Evolutionary conservation across 2,329 filamentous ascomycete genomes (phyloP).

Genomic region (Alternaria ethzedia): DNA sequence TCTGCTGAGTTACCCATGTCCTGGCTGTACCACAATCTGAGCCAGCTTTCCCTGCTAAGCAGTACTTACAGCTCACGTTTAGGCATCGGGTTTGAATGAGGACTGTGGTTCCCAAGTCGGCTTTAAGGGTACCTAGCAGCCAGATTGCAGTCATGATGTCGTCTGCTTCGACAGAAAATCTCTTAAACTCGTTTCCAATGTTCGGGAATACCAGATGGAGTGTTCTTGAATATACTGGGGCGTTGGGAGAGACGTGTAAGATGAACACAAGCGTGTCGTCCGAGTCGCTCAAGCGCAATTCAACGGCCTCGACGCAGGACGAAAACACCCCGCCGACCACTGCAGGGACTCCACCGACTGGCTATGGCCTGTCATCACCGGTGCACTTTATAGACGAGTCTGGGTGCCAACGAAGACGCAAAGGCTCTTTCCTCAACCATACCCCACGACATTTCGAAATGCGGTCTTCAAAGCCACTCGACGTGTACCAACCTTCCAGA

Average conservation of each 20-base stretch:
- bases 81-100: not conserved
- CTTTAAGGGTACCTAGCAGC: conserved; percentile 21
- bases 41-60: conserved; percentile 9
- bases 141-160: conserved; percentile 20
- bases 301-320: conserved; percentile 24
- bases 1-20: conserved; percentile 28
- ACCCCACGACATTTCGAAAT: conserved; percentile 41
- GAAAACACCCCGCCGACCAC: conserved; percentile 22
- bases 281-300: conserved; percentile 27
- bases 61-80: conserved; percentile 9
- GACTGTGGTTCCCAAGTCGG: conserved; percentile 9
- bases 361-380: conserved; percentile 12
- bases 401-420: conserved; percentile 30
- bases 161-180: conserved; percentile 25
- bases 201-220: conserved; percentile 44
- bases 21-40: conserved; percentile 31
- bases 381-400: conserved; percentile 29
- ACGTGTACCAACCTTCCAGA: conserved; percentile 23
- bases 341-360: conserved; percentile 19
- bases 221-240: conserved; percentile 41
- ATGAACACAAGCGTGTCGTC: conserved; percentile 24
- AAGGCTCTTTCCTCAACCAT: conserved; percentile 44
- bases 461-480: conserved; percentile 19
- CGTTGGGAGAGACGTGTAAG: conserved; percentile 20
- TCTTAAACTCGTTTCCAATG: conserved; percentile 37